phyloP scores from a whole-genome alignment of 805 yeast genomes.

The Hanseniaspora lachancei region DNA sequence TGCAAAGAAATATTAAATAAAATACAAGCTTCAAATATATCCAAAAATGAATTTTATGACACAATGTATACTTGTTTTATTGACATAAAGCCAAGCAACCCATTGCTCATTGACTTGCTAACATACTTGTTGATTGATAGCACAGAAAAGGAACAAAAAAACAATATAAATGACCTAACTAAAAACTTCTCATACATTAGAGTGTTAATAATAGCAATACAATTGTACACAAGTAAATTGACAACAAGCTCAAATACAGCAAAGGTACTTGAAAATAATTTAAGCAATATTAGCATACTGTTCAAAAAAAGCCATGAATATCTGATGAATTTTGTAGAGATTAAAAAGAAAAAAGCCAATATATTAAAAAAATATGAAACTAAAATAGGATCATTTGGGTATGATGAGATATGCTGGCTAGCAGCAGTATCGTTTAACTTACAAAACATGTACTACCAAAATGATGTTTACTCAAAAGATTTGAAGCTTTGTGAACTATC shows the following conservation, averaged over 20 bases:
- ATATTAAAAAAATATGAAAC: neutral
- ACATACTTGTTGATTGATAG: conserved; percentile 20
- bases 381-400: conserved; percentile 17
- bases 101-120: conserved; percentile 20
- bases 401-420: conserved; percentile 32
- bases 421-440: conserved; percentile 28
- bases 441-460: conserved; percentile 20
- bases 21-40: neutral
- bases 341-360: conserved; percentile 12
- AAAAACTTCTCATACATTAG: neutral
- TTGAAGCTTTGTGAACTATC: conserved; percentile 19
- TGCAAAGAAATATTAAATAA: neutral
- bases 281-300: neutral
- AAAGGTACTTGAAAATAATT: neutral
- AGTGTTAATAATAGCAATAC: neutral
- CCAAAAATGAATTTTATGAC: neutral
- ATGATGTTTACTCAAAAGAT: conserved; percentile 15
- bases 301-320: conserved; percentile 11
- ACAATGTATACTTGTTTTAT: neutral
- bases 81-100: conserved; percentile 21
- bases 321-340: conserved; percentile 14
- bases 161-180: neutral
- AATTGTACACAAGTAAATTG: neutral
- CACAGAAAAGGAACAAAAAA: neutral
- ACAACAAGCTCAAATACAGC: neutral